Base-by-base conservation (phyloP, 1,284 basidiomycete genomes). In the Erythrobasidium hasegawianum region DNA sequence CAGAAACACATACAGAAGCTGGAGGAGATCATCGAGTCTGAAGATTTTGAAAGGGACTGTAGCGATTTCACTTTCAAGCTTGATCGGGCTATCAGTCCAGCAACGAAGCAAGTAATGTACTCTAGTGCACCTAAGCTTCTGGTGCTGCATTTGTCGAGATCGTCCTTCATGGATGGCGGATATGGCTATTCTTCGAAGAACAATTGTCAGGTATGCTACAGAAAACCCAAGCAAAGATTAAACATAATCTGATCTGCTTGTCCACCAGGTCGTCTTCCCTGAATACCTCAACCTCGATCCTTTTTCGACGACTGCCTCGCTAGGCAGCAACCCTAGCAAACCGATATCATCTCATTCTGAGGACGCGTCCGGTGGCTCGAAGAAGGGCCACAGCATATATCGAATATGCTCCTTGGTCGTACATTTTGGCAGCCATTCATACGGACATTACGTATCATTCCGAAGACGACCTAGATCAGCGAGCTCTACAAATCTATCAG, bases 391-490 rank as follows among this genome's bases (percentile, higher is more conserved):
- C n/a, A 47, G 16, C 16, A 24, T 92, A 39, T 96, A 95, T 76
- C 84, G 89, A 41, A 83, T 96, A 27, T 78, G 85, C 1, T 85
- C 88, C 10, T 84, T 89, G 27, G 90, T 96, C 9, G 89, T 90
- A 72, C 92, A 96, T 78, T 92, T 87, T 75, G 92, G 92, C 18
- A 84, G 86, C 67, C 90, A 94, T 74, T 87, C 85, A 5, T 93
- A 88, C 74, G 92, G 93, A 1, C 93, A 96, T 76, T 96, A 93
- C 75, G 83, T 95, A 69, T 90, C 88, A 70, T 93, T 86, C 76
- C 82, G 92, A 18, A 81, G 92, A 41, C 87, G 68, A 9, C 70
- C 71, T 0, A 11, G 26, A 20, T 26, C 20, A 1, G 27, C 27
- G 7, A 43, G 45, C 2, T 13, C 41, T 27, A 20, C 27, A 20